phyloP scores from a whole-genome alignment of 1,139 yeast genomes.

The Geotrichum macrosporum region DNA sequence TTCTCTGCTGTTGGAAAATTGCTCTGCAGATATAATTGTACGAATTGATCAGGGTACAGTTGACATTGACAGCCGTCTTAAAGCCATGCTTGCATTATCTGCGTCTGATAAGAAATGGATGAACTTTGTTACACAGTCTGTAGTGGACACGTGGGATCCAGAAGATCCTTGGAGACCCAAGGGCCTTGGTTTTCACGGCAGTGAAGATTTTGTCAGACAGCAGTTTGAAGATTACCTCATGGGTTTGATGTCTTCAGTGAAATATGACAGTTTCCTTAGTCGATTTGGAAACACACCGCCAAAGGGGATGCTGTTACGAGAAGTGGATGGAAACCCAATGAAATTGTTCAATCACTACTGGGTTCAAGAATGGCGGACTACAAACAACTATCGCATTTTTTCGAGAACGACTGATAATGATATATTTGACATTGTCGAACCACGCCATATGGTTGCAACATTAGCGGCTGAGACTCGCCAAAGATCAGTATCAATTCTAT shows the following conservation, averaged over 20 bases:
- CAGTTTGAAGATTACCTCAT: conserved; percentile 86
- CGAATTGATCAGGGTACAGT: conserved; percentile 45
- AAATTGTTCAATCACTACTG: conserved; percentile 52
- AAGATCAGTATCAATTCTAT: conserved; percentile 2
- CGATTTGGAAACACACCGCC: conserved; percentile 41
- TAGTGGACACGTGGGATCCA: conserved; percentile 41
- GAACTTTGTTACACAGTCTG: conserved; percentile 44
- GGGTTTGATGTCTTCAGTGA: conserved; percentile 66
- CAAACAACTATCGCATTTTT: conserved; percentile 70
- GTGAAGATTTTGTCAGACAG: conserved; percentile 83
- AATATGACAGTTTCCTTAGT: conserved; percentile 58
- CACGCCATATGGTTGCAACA: conserved; percentile 52
- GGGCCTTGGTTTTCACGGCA: conserved; percentile 56
- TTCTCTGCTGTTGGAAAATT: conserved; percentile 60
- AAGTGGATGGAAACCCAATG: conserved; percentile 43
- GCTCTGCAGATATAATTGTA: conserved; percentile 53
- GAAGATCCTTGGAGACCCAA: conserved; percentile 45
- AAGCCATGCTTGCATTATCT: conserved; percentile 49
- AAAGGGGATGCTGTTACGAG: conserved; percentile 33
- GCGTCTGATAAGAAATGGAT: conserved; percentile 73
- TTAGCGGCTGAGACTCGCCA: conserved; percentile 10
- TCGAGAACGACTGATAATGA: conserved; percentile 76
- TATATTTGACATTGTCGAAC: conserved; percentile 80
- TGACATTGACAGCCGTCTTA: conserved; percentile 46
- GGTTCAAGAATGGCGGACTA: conserved; percentile 58